Percentiles rank a stretch among this genome's conserved stretches.
These are phyloP conservation scores for Mycena filopes DNA, from an alignment of 768 basidiomycete genomes.

Conservation along the genomic window DNA sequence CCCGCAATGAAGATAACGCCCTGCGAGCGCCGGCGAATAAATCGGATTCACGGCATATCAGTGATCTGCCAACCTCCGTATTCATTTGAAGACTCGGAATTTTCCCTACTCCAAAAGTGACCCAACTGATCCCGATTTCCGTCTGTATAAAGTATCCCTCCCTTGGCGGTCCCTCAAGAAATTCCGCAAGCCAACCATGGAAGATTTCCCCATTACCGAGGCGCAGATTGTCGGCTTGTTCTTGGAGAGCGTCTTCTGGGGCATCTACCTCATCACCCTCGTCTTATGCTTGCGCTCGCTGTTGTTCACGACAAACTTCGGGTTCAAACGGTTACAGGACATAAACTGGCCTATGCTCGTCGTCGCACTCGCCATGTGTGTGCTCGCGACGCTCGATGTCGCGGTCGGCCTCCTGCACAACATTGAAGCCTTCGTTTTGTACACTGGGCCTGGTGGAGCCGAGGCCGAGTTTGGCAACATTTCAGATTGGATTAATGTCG, in stretches of 20 bases:
- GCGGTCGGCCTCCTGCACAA: conserved; percentile 11
- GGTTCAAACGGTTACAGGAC: neutral
- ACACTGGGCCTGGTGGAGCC: neutral
- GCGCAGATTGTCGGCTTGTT: conserved; percentile 7
- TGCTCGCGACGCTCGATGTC: neutral
- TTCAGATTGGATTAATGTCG: conserved; percentile 9
- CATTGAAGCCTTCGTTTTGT: neutral
- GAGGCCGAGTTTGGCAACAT: neutral
- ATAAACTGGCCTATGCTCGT: conserved; percentile 4
- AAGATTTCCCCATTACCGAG: conserved; percentile 12
- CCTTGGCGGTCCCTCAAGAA: too few relatives aligned
- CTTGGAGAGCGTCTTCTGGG: conserved; percentile 10
- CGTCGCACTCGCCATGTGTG: neutral
- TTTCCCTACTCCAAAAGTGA: too few relatives aligned
- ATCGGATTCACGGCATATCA: too few relatives aligned
- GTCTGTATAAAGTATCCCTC: too few relatives aligned
- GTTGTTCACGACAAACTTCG: neutral
- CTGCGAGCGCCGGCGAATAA: too few relatives aligned
- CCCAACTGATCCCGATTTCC: too few relatives aligned
- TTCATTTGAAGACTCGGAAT: too few relatives aligned
- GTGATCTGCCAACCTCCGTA: too few relatives aligned
- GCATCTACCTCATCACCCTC: conserved; percentile 6
- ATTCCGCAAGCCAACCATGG: neutral
- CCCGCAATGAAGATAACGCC: too few relatives aligned
- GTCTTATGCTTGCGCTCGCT: neutral